phyloP scores from a whole-genome alignment of 768 basidiomycete genomes.

The Pleurotus sapidus region DNA sequence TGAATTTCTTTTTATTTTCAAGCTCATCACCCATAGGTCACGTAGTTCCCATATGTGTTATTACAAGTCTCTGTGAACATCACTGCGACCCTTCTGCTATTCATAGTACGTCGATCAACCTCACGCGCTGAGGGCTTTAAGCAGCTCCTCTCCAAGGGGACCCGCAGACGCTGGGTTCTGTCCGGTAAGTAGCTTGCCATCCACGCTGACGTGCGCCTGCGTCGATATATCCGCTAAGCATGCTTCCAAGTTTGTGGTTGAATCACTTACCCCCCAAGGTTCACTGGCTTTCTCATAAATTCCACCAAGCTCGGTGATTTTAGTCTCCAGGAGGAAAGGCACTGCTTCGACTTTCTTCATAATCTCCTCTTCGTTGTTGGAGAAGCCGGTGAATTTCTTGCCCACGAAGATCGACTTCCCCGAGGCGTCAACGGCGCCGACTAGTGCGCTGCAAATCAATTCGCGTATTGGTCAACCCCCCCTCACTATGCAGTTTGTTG shows the following conservation, averaged over 20 bases:
- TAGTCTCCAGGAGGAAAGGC: slow-evolving; percentile 72
- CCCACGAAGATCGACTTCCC: slow-evolving; percentile 68
- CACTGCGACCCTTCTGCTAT: background rate
- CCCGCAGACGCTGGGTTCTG: slow-evolving; percentile 73
- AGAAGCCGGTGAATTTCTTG: slow-evolving; percentile 60
- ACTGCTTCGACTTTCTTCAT: slow-evolving; percentile 48
- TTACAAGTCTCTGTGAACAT: too few species aligned
- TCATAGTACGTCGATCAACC: slow-evolving; percentile 14
- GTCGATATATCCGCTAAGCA: slow-evolving; percentile 1
- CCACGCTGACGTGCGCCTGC: slow-evolving; percentile 51
- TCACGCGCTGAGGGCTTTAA: slow-evolving; percentile 41
- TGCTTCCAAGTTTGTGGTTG: background rate
- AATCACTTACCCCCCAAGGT: slow-evolving; percentile 50
- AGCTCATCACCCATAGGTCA: too few species aligned
- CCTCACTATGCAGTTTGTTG: too few species aligned
- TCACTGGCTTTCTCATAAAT: slow-evolving; percentile 50
- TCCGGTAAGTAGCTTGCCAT: slow-evolving; percentile 63
- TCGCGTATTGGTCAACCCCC: background rate
- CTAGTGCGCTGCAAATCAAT: slow-evolving; percentile 44
- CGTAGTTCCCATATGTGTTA: too few species aligned
- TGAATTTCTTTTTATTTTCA: too few species aligned
- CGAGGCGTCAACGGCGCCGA: slow-evolving; percentile 46
- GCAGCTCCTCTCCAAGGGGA: slow-evolving; percentile 52
- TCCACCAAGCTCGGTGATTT: slow-evolving; percentile 63
- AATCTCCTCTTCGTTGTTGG: slow-evolving; percentile 64